A percentile compares a stretch with the other conserved stretches of the same genome.
Evolutionary conservation across 768 basidiomycete genomes (phyloP).

Genomic region (Suillus spraguei): DNA sequence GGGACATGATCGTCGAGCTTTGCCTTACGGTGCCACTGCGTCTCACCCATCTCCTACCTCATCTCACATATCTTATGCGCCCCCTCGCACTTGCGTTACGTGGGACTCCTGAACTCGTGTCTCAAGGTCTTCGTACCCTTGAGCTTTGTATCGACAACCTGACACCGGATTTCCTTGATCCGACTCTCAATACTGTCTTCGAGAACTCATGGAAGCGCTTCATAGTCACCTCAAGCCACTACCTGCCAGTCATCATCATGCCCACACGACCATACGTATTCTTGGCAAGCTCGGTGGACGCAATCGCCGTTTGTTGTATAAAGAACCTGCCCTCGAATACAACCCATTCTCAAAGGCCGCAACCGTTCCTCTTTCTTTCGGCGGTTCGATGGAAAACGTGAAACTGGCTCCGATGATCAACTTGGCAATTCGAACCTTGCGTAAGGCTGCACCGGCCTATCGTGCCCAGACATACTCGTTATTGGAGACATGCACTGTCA

Average conservation of each 20-base stretch:
- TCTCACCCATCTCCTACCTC: constrained; percentile 92
- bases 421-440: constrained; percentile 66
- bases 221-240: constrained; percentile 89
- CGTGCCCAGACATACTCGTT: constrained; percentile 64
- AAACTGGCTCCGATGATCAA: constrained; percentile 66
- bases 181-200: constrained; percentile 90
- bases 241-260: constrained; percentile 85
- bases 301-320: constrained; percentile 83
- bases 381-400: constrained; percentile 62
- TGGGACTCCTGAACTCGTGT: constrained; percentile 86
- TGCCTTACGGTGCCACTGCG: constrained; percentile 96
- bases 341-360: constrained; percentile 71
- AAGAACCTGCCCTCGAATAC: constrained; percentile 77
- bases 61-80: constrained; percentile 94
- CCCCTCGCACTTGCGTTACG: constrained; percentile 90
- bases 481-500: constrained; percentile 70
- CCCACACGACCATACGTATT: constrained; percentile 94
- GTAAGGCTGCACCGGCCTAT: constrained; percentile 49
- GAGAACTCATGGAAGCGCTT: constrained; percentile 93
- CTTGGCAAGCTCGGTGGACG: constrained; percentile 95
- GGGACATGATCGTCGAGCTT: constrained; percentile 96
- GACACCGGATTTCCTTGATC: constrained; percentile 96
- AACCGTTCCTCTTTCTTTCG: constrained; percentile 72
- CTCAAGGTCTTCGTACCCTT: constrained; percentile 93
- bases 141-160: constrained; percentile 99